Evolutionary conservation across 2,329 filamentous ascomycete genomes (phyloP), one percentile per base, ranked within the genome.

Genomic region (Clarireedia sp.): DNA sequence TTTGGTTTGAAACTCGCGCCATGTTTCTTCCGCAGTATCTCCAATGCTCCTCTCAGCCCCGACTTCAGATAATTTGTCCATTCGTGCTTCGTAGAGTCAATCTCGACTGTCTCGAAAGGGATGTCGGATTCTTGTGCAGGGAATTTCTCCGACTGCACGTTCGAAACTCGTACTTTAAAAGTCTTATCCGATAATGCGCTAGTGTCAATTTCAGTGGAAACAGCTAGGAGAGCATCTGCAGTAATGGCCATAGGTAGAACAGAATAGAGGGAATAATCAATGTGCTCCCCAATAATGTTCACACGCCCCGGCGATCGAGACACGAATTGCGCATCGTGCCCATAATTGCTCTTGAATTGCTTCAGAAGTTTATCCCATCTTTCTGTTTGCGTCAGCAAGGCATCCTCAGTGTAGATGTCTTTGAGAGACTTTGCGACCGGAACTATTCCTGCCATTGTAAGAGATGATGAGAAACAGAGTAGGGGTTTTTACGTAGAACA

Each of bases 31-130:
- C 82, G 79, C 61, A 99, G 75, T 57, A 95, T 77, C 64, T 88
- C 81, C 55, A 96, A 73, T 0, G 92, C 92, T 29, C 91, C 94
- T 37, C 82, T 78, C 49, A 97, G 76, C 0, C 94, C 94, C 53
- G 90, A 89, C 74, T 94, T 95, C 81, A 99, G 97, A 78, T 99
- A 99, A 71, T 97, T 99, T 56, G 90, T 88, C 94, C 94, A 99
- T 73, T 96, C 90, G 62, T 95, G 87, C 63, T 86, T 81, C 17
- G 83, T 84, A 7, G 89, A 81, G 70, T 97, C 90, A 65, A 99
- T 96, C 21, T 86, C 80, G n/a, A 92, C 78, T 10, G 79, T 73
- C 59, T 78, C 75, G 48, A 68, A 68, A 2, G 87, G 81, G 8
- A 96, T 78, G 46, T 83, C 78, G 68, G 96, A 95, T 63, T 88